Evolutionary conservation across 805 yeast species (phyloP).

Genomic region (Candida gorgasii): DNA sequence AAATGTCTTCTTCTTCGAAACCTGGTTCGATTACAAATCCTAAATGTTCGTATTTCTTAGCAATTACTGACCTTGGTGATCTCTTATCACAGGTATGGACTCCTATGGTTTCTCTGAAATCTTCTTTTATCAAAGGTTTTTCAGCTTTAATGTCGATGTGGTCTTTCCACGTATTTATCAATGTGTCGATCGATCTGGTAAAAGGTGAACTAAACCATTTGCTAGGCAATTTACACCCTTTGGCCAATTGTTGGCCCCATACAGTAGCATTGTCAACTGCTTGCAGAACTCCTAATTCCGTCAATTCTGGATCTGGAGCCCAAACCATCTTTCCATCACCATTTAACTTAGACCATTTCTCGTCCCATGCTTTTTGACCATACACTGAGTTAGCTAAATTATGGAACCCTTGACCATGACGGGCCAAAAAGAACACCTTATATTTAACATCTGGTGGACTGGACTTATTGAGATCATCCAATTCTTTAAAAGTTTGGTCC

Average conservation of each 20-base stretch:
- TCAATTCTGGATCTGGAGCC: conserved; percentile 55
- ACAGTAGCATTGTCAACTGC: conserved; percentile 45
- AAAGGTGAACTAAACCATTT: conserved; percentile 51
- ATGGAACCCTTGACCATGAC: conserved; percentile 59
- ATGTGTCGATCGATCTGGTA: conserved; percentile 50
- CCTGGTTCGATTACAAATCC: conserved; percentile 45
- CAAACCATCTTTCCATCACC: conserved; percentile 50
- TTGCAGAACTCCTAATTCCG: conserved; percentile 45
- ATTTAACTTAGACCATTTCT: conserved; percentile 42
- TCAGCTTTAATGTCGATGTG: conserved; percentile 22
- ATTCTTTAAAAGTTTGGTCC: conserved; percentile 29
- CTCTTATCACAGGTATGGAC: conserved; percentile 53
- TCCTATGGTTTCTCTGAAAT: conserved; percentile 51
- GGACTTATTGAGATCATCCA: conserved; percentile 35
- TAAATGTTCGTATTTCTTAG: conserved; percentile 36
- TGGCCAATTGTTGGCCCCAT: conserved; percentile 30
- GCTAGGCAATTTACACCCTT: conserved; percentile 37
- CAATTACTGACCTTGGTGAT: conserved; percentile 35
- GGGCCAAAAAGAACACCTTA: conserved; percentile 48
- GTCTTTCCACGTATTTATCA: conserved; percentile 48
- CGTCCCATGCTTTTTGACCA: conserved; percentile 49
- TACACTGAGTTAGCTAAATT: conserved; percentile 47
- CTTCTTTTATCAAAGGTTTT: conserved; percentile 45
- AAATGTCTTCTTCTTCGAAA: conserved; percentile 48
- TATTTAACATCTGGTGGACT: conserved; percentile 32